Conservation (phyloP, 495 filamentous ascomycete species). For the Aspergillus sclerotiicarbonarius region DNA sequence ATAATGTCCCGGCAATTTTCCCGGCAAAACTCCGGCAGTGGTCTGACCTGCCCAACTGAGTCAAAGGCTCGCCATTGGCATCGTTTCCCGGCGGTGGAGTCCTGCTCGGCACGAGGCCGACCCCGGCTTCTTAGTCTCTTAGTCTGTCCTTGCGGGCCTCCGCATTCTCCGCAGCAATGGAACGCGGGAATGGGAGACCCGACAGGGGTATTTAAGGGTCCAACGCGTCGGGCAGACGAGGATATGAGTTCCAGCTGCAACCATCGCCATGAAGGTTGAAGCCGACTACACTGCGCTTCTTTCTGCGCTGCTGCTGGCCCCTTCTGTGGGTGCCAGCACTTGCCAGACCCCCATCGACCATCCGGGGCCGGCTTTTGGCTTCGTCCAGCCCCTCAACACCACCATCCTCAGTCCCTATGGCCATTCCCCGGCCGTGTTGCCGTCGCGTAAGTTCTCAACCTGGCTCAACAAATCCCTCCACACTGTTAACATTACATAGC, state of each 20-base stretch:
- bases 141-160: not conserved
- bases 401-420: constrained; percentile 25
- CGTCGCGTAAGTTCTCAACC: constrained; percentile 26
- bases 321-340: not conserved
- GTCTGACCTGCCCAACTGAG: not conserved
- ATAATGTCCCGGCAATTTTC: too few relatives aligned
- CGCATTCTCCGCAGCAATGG: not conserved
- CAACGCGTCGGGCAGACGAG: not conserved
- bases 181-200: not conserved
- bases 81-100: not conserved
- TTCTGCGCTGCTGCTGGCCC: not conserved
- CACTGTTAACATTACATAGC: not conserved
- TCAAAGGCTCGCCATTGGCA: not conserved
- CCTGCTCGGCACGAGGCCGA: not conserved
- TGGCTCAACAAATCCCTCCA: too few relatives aligned
- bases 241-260: not conserved
- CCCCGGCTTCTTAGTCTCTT: not conserved
- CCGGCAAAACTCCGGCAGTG: not conserved
- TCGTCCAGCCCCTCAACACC: constrained; percentile 27
- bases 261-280: not conserved
- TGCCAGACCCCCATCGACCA: not conserved
- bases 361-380: constrained; percentile 15
- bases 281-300: not conserved
- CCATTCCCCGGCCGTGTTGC: constrained; percentile 21
- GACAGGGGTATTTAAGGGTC: not conserved